Evolutionary conservation across 805 yeast species (phyloP).

Genomic region (Kuraishia ogatae): DNA sequence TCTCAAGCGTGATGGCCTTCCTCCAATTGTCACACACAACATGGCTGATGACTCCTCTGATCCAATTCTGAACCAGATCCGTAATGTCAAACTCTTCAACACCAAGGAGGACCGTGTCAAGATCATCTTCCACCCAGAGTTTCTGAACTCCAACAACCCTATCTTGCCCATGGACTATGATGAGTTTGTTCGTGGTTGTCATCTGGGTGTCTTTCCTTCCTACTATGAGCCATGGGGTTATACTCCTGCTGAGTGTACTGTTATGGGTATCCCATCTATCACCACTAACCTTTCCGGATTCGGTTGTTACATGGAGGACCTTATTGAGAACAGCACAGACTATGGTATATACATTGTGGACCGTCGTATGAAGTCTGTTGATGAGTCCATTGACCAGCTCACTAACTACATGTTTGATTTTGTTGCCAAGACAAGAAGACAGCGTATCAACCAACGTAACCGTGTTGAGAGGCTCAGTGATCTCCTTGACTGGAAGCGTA

Average conservation of each 20-base stretch:
- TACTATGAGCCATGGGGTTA: conserved; percentile 99
- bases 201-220: conserved; percentile 96
- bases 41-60: conserved; percentile 89
- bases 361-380: conserved; percentile 84
- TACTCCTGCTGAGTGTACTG: conserved; percentile 99
- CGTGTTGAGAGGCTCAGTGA: conserved; percentile 93
- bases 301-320: conserved; percentile 98
- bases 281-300: conserved; percentile 95
- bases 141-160: conserved; percentile 90
- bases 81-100: conserved; percentile 87
- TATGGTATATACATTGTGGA: conserved; percentile 97
- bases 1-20: conserved; percentile 77
- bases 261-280: conserved; percentile 97
- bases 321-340: conserved; percentile 88
- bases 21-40: conserved; percentile 95
- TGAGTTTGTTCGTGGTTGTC: conserved; percentile 97
- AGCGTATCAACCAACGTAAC: conserved; percentile 95
- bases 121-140: conserved; percentile 96
- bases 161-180: conserved; percentile 90
- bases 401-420: conserved; percentile 86
- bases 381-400: conserved; percentile 87
- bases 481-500: conserved; percentile 92
- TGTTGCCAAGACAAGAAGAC: conserved; percentile 84
- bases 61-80: conserved; percentile 85
- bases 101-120: conserved; percentile 86